Conservation (phyloP, 352 stramenopile genomes). For the Pseudoperonospora humuli region DNA sequence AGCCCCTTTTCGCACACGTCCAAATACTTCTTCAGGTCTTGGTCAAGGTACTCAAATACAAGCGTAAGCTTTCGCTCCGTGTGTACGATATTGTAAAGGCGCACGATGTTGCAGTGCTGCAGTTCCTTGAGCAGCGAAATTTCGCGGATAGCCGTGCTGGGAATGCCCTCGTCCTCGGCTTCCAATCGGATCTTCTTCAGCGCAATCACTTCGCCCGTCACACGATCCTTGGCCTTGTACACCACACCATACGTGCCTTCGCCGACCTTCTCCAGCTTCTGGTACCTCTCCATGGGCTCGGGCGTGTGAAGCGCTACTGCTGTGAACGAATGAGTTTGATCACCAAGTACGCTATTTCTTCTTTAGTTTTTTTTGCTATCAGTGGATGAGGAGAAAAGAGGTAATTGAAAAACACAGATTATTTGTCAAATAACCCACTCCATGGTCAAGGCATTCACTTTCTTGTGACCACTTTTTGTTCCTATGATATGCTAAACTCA, state of each 20-base stretch:
- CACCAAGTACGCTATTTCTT: constrained; percentile 1
- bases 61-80: constrained; percentile 98
- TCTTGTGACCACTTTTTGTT: no score
- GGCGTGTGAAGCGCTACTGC: constrained; percentile 2
- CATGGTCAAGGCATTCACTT: no score
- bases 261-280: constrained; percentile 96
- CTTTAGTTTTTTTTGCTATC: constrained; percentile 5
- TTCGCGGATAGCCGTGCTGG: constrained; percentile 97
- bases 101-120: constrained; percentile 97
- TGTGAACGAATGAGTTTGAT: no score
- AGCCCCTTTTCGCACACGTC: constrained; percentile 97
- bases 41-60: constrained; percentile 99
- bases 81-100: constrained; percentile 99
- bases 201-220: constrained; percentile 96
- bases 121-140: constrained; percentile 98
- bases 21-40: constrained; percentile 99
- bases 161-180: constrained; percentile 96
- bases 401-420: no score
- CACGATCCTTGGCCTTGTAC: constrained; percentile 97
- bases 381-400: no score
- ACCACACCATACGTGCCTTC: constrained; percentile 99
- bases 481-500: no score
- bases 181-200: constrained; percentile 99
- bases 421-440: no score
- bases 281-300: constrained; percentile 84